Evolutionary conservation across 176 grass and related monocot genomes (phyloP).

Genomic region (Triticum urartu): DNA sequence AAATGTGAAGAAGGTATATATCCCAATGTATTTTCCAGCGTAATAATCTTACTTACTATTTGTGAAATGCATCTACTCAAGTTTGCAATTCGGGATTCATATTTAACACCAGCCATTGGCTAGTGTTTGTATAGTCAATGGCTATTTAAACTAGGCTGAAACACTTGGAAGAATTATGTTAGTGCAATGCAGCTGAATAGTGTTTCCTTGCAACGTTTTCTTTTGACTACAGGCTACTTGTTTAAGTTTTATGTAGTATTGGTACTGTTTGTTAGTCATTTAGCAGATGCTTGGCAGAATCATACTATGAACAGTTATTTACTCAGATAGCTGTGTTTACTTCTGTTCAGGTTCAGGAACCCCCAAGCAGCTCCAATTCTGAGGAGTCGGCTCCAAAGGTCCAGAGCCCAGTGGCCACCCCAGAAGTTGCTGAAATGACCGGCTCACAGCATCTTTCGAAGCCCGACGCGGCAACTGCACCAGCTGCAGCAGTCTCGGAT

Average conservation of each 20-base stretch:
- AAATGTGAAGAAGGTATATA: constrained; percentile 55
- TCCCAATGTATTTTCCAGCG: background rate
- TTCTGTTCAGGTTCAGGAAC: constrained; percentile 22
- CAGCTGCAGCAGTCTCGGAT: background rate
- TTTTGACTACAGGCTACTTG: background rate
- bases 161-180: constrained; percentile 9
- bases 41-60: background rate
- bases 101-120: background rate
- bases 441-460: constrained; percentile 8
- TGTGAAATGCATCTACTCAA: background rate
- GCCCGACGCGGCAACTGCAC: background rate
- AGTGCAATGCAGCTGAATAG: background rate
- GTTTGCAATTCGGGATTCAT: background rate
- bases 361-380: constrained; percentile 16
- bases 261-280: background rate
- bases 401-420: background rate
- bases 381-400: background rate
- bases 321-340: constrained; percentile 8
- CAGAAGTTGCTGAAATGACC: constrained; percentile 6
- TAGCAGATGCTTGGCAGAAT: background rate
- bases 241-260: constrained; percentile 16
- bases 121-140: constrained; percentile 26
- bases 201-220: background rate
- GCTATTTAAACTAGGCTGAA: background rate
- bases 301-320: background rate